Percentiles rank a stretch among this genome's conserved stretches.
Evolutionary conservation across 345 rosid species (phyloP).

Genomic region (Acer saccharum): DNA sequence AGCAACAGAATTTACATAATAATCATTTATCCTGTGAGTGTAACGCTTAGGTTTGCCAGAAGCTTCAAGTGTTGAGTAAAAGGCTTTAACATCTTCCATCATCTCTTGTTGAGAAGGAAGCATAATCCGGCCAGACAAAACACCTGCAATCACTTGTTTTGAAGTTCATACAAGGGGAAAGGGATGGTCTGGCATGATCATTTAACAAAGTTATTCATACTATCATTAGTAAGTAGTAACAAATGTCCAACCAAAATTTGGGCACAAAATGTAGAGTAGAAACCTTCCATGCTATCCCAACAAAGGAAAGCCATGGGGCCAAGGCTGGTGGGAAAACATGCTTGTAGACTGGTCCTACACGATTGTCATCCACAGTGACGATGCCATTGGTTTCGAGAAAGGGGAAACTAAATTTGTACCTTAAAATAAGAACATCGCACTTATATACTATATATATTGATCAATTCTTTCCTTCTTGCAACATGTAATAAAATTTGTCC

Average conservation of each 20-base stretch:
- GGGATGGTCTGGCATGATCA: slow-evolving; percentile 50
- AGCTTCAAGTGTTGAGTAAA: slow-evolving; percentile 55
- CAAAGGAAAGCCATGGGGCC: slow-evolving; percentile 78
- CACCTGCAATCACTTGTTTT: slow-evolving; percentile 89
- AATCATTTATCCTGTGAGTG: slow-evolving; percentile 45
- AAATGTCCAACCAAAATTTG: background rate
- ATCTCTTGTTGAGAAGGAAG: slow-evolving; percentile 69
- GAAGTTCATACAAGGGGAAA: slow-evolving; percentile 65
- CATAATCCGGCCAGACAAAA: slow-evolving; percentile 61
- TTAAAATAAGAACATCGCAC: slow-evolving; percentile 19
- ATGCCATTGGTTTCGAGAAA: slow-evolving; percentile 74
- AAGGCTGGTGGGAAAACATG: slow-evolving; percentile 70
- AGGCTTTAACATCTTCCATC: slow-evolving; percentile 55
- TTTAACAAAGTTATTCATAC: background rate
- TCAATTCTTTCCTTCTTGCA: background rate
- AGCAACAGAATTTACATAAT: background rate
- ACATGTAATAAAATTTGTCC: slow-evolving; percentile 12
- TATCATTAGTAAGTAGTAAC: background rate
- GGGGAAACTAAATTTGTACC: slow-evolving; percentile 87
- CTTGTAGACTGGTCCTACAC: slow-evolving; percentile 78
- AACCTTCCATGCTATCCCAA: slow-evolving; percentile 81
- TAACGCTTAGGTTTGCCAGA: slow-evolving; percentile 58
- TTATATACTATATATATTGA: background rate
- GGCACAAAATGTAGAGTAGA: background rate
- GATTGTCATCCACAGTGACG: slow-evolving; percentile 71